phyloP scores from a whole-genome alignment of 1,139 yeast genomes.

The Magnusiomyces magnusii region DNA sequence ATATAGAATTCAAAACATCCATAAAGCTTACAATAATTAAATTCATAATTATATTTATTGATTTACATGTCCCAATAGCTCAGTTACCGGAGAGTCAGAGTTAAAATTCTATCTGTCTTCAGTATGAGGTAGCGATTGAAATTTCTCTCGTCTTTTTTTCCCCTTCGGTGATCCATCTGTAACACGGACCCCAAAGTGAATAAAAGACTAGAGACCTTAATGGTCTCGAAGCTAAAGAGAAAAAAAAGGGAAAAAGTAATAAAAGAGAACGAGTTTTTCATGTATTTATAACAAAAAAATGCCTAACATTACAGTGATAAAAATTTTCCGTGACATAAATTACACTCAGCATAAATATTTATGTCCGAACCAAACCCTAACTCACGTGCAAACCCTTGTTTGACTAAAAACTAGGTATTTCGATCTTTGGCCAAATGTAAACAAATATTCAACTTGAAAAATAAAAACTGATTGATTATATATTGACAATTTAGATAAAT shows the following conservation, averaged over 20 bases:
- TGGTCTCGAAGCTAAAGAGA: not conserved
- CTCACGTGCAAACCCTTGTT: not conserved
- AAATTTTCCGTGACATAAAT: too few species aligned
- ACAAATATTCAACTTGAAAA: too few species aligned
- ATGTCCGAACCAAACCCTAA: not conserved
- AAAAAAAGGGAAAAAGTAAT: not conserved
- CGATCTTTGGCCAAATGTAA: too few species aligned
- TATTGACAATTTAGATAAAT: too few species aligned
- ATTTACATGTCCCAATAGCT: slow-evolving; percentile 5
- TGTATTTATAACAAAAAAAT: not conserved
- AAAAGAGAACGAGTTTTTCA: not conserved
- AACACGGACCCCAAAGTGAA: slow-evolving; percentile 8
- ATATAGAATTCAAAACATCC: not conserved
- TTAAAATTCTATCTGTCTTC: slow-evolving; percentile 4
- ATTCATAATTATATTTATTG: not conserved
- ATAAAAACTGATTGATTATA: too few species aligned
- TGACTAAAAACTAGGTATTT: too few species aligned
- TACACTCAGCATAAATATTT: not conserved
- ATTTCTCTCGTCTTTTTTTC: slow-evolving; percentile 8
- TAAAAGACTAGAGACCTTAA: slow-evolving; percentile 5
- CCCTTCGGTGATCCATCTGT: slow-evolving; percentile 8
- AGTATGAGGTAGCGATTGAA: slow-evolving; percentile 8
- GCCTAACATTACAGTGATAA: too few species aligned
- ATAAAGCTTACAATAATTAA: not conserved
- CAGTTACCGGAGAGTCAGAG: slow-evolving; percentile 8